phyloP scores from a whole-genome alignment of 192 early-diverging fungal genomes.

The Backusella macrospora region DNA sequence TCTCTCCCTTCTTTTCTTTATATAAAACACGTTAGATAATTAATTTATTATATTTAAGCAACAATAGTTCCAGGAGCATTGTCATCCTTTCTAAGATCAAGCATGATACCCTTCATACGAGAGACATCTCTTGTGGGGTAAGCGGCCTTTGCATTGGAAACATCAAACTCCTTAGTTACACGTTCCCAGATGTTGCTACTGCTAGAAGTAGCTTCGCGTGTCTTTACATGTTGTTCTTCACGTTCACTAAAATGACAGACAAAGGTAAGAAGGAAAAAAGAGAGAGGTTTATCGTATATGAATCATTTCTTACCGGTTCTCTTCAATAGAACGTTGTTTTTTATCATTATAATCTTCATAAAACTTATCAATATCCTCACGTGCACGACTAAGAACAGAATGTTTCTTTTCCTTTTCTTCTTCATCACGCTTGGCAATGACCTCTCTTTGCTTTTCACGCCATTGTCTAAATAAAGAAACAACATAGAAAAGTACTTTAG shows the following conservation, averaged over 20 bases:
- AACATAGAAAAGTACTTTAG: not conserved
- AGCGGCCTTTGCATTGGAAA: conserved; percentile 42
- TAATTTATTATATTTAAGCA: conserved; percentile 4
- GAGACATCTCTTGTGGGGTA: conserved; percentile 58
- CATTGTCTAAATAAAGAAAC: conserved; percentile 52
- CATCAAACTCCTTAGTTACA: conserved; percentile 64
- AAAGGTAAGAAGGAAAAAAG: not conserved
- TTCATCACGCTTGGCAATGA: conserved; percentile 63
- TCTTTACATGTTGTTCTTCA: conserved; percentile 23
- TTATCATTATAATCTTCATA: conserved; percentile 83
- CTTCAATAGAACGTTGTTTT: conserved; percentile 63
- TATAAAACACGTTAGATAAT: too few species aligned
- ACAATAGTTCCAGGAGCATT: conserved; percentile 66
- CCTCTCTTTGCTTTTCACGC: conserved; percentile 60
- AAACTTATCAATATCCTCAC: conserved; percentile 71
- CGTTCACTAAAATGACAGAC: conserved; percentile 12
- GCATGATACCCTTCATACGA: conserved; percentile 72
- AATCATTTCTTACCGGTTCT: conserved; percentile 54
- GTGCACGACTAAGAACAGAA: conserved; percentile 61
- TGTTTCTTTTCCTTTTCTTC: conserved; percentile 53
- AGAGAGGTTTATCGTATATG: not conserved
- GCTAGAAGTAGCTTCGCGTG: conserved; percentile 35
- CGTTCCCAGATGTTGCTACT: conserved; percentile 77
- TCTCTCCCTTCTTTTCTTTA: too few species aligned
- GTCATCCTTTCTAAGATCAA: conserved; percentile 66